Percentiles rank a stretch among this genome's conserved stretches.
These are phyloP conservation scores for Fragaria iinumae DNA, from an alignment of 306 rosid species.

Conservation along the genomic window DNA sequence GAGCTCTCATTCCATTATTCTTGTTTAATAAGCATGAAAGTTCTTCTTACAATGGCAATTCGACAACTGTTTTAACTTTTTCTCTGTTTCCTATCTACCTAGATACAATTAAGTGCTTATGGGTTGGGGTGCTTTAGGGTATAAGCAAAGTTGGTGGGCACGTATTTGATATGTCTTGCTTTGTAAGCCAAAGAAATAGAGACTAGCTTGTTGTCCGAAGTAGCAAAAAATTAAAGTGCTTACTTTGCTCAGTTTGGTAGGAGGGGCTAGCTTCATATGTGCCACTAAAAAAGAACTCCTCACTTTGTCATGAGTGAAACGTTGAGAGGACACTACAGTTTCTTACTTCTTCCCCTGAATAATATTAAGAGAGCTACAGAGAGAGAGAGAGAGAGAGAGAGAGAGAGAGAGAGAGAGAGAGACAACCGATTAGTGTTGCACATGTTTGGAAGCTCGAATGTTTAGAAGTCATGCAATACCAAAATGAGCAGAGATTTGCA, in stretches of 20 bases:
- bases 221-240: constrained; percentile 27
- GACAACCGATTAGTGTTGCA: neutral
- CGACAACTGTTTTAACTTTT: neutral
- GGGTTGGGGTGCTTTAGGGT: constrained; percentile 84
- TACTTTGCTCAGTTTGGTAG: constrained; percentile 46
- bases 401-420: constrained; percentile 5
- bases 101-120: constrained; percentile 55
- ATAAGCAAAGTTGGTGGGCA: constrained; percentile 94
- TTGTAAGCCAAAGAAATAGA: constrained; percentile 53
- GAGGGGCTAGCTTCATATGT: constrained; percentile 27
- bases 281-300: constrained; percentile 39
- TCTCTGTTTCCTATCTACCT: constrained; percentile 11
- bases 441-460: neutral
- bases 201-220: constrained; percentile 27
- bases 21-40: constrained; percentile 80
- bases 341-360: constrained; percentile 32
- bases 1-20: constrained; percentile 53
- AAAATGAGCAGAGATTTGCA: neutral
- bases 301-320: constrained; percentile 60
- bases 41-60: constrained; percentile 34
- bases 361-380: constrained; percentile 21
- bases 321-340: constrained; percentile 62
- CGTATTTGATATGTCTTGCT: constrained; percentile 69
- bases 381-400: constrained; percentile 7
- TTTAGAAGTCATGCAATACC: neutral